Percentiles rank a stretch among this genome's conserved stretches.
phyloP scores from a whole-genome alignment of 2,329 filamentous ascomycete genomes.

The Stagonosporopsis chrysanthemi region DNA sequence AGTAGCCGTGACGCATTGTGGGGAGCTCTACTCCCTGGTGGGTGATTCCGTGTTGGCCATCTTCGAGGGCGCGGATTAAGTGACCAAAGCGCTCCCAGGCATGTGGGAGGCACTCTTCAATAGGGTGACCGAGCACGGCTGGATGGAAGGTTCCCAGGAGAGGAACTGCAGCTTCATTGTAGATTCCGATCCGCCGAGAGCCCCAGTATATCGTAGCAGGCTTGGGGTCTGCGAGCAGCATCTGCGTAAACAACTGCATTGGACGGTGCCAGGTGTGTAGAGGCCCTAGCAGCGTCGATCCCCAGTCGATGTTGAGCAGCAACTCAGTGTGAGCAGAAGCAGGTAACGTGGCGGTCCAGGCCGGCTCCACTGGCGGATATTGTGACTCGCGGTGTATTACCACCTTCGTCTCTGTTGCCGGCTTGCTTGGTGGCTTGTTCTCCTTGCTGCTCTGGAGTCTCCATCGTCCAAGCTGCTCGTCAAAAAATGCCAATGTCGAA shows the following conservation, averaged over 20 bases:
- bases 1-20: constrained; percentile 1
- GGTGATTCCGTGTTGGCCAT: neutral
- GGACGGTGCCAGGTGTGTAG: constrained; percentile 4
- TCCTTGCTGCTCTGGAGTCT: neutral
- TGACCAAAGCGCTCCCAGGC: constrained; percentile 4
- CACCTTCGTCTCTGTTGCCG: neutral
- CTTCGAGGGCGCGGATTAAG: constrained; percentile 1
- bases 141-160: constrained; percentile 9
- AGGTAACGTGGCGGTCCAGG: constrained; percentile 7
- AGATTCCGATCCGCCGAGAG: constrained; percentile 8
- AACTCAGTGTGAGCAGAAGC: neutral
- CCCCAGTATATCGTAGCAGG: constrained; percentile 16
- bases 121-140: neutral
- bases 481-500: constrained; percentile 1
- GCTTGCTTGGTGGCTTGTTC: neutral
- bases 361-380: neutral
- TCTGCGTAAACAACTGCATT: constrained; percentile 9
- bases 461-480: constrained; percentile 2
- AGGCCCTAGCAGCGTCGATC: constrained; percentile 1
- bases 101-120: constrained; percentile 4
- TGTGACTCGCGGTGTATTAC: neutral
- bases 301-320: constrained; percentile 7
- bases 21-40: constrained; percentile 3
- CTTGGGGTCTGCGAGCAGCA: constrained; percentile 9
- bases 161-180: constrained; percentile 9